Conservation (phyloP, 768 basidiomycete species). For the Pleurotus ostreatus region DNA sequence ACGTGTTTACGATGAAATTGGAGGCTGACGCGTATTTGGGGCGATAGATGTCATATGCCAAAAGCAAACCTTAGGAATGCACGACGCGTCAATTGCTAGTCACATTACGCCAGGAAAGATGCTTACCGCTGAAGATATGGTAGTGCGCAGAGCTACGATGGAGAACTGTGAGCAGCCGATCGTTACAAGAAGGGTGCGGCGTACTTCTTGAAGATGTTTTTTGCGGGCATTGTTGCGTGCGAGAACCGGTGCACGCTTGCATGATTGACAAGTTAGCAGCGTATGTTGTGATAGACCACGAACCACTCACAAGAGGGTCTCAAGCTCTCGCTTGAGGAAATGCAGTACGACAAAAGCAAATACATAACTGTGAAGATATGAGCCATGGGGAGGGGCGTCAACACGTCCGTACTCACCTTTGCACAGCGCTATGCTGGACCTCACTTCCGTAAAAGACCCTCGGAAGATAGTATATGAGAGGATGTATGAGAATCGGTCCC, state of each 20-base stretch:
- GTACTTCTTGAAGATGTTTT: slow-evolving; percentile 88
- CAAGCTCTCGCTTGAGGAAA: slow-evolving; percentile 88
- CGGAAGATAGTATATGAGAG: slow-evolving; percentile 73
- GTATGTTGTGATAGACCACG: not conserved
- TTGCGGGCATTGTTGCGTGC: slow-evolving; percentile 86
- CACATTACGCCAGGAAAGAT: not conserved
- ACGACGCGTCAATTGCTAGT: not conserved
- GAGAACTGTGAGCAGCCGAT: not conserved
- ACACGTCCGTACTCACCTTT: slow-evolving; percentile 47
- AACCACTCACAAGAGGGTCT: slow-evolving; percentile 78
- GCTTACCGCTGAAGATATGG: slow-evolving; percentile 66
- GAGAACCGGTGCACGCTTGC: slow-evolving; percentile 83
- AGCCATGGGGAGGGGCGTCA: not conserved
- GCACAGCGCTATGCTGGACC: slow-evolving; percentile 72
- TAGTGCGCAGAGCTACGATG: slow-evolving; percentile 82
- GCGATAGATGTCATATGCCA: slow-evolving; percentile 80
- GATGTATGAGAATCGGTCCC: slow-evolving; percentile 89
- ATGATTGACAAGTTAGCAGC: not conserved
- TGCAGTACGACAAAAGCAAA: slow-evolving; percentile 79
- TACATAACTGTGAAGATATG: slow-evolving; percentile 41
- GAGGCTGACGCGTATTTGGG: slow-evolving; percentile 71
- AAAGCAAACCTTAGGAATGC: slow-evolving; percentile 67
- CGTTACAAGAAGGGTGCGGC: slow-evolving; percentile 13
- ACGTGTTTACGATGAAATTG: no score
- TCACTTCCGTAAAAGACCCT: slow-evolving; percentile 63